Base-by-base conservation (phyloP, 345 rosid species). In the Brassica cretica region DNA sequence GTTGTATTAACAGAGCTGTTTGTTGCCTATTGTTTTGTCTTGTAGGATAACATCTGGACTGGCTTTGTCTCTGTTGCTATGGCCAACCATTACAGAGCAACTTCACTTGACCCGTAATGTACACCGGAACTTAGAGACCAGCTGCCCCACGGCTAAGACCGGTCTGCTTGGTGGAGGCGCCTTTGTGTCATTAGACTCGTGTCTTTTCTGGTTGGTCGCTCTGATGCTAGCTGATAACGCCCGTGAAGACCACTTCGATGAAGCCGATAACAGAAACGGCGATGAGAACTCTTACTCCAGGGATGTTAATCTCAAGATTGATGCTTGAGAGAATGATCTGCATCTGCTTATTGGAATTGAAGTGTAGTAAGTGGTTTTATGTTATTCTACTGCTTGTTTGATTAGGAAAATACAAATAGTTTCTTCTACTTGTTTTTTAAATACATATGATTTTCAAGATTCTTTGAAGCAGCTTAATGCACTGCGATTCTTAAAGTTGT, bases 61-160 rank as follows among this genome's bases (percentile, higher is more conserved):
- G 59, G 97, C 84, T 2, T 53, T 73, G 63, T 69, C 93, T 12
- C 77, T 93, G 72, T 77, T 90, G 74, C 37, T 89, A 19, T 91
- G 94, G 90, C 94, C 98, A 75, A 93, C 96, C 30, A 84, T 89
- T 58, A 85, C 88, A 25, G 97, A 88, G 84, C 92, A 89, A 6
- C 84, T 90, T 63, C 96, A 89, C 86, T 79, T 83, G 86, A 75
- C 73, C 15, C 83, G 84, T 49, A 90, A 87, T 6, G 87, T 93
- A 8, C 92, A 93, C 75, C 76, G 46, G 27, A 84, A 85, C 76
- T 68, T 80, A 7, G 66, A 81, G 51, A 82, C 88, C 8, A 74
- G 10, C 3, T 92, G 97, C 86, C 92, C 88, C 25, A 90, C 97
- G 0, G 97, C 97, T n/a, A 93, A 90, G 80, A 88, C 96, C n/a